Evolutionary conservation across 2,329 filamentous ascomycete species (phyloP).

Genomic region (Bipolaris zeicola): DNA sequence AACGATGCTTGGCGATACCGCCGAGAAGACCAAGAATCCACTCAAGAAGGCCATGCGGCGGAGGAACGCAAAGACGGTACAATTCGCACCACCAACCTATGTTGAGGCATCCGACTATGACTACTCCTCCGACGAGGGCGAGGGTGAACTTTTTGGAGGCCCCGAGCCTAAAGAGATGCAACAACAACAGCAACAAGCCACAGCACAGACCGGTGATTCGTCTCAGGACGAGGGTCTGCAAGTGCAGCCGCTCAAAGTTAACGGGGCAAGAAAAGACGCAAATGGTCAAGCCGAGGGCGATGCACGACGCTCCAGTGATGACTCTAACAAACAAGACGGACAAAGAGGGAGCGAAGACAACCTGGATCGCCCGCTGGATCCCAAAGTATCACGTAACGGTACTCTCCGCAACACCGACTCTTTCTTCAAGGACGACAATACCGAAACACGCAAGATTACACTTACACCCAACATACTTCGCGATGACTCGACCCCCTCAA

Average conservation of each 20-base stretch:
- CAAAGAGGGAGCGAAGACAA: conserved; percentile 70
- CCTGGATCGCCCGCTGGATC: conserved; percentile 56
- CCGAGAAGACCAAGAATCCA: conserved; percentile 80
- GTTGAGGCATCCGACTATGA: conserved; percentile 87
- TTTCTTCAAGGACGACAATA: conserved; percentile 94
- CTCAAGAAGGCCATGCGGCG: conserved; percentile 83
- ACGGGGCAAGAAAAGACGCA: conserved; percentile 39
- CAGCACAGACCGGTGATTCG: conserved; percentile 46
- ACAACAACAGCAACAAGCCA: conserved; percentile 23
- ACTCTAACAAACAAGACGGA: conserved; percentile 52
- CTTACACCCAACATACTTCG: conserved; percentile 90
- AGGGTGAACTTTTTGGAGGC: conserved; percentile 47
- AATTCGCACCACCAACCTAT: conserved; percentile 83
- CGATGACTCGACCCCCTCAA: conserved; percentile 66
- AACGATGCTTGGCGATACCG: conserved; percentile 72
- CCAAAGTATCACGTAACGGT: conserved; percentile 71
- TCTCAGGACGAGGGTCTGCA: conserved; percentile 47
- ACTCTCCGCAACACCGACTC: conserved; percentile 91
- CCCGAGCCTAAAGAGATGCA: conserved; percentile 40
- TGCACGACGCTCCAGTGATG: conserved; percentile 39
- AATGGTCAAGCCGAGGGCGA: conserved; percentile 31
- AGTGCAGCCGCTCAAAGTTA: conserved; percentile 48
- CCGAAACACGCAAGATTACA: conserved; percentile 96
- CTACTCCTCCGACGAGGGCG: conserved; percentile 80
- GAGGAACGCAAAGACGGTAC: conserved; percentile 82